A percentile compares a stretch with the other conserved stretches of the same genome.
phyloP scores from a whole-genome alignment of 805 yeast species.

The Wickerhamiella allomyrinae region DNA sequence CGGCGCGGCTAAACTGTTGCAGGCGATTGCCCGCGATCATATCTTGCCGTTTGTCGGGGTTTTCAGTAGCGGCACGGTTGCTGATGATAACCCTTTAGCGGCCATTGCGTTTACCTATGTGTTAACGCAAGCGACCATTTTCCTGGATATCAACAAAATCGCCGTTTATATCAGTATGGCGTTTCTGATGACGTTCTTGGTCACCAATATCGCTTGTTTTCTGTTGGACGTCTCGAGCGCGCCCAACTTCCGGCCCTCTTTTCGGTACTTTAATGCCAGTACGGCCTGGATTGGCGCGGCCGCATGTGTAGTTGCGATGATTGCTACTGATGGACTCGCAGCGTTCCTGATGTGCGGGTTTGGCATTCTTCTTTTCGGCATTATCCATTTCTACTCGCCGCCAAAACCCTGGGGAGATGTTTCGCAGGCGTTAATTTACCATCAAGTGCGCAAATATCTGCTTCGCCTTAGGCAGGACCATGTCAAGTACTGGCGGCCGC shows the following conservation, averaged over 20 bases:
- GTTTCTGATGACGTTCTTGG: conserved; percentile 81
- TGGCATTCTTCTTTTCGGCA: conserved; percentile 48
- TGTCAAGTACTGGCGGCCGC: conserved; percentile 98
- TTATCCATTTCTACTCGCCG: conserved; percentile 82
- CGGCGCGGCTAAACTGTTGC: conserved; percentile 84
- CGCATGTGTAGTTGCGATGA: conserved; percentile 70
- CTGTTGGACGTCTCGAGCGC: conserved; percentile 78
- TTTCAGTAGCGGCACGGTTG: conserved; percentile 38
- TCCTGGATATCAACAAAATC: conserved; percentile 84
- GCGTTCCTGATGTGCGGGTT: conserved; percentile 64
- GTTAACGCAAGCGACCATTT: conserved; percentile 68
- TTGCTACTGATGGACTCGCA: conserved; percentile 81
- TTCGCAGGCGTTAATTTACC: conserved; percentile 86
- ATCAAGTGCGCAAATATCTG: conserved; percentile 86
- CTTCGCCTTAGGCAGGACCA: conserved; percentile 75
- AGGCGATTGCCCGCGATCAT: conserved; percentile 80
- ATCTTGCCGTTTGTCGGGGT: conserved; percentile 65
- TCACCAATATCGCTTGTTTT: conserved; percentile 88
- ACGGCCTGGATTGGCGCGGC: conserved; percentile 72
- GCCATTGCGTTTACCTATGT: conserved; percentile 68
- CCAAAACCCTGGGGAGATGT: conserved; percentile 98
- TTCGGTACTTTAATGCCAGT: conserved; percentile 65
- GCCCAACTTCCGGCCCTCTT: conserved; percentile 96
- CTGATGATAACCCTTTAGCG: conserved; percentile 41
- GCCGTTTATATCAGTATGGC: conserved; percentile 97